Base-by-base conservation (phyloP, 805 yeast species). In the Saturnispora galanensis region DNA sequence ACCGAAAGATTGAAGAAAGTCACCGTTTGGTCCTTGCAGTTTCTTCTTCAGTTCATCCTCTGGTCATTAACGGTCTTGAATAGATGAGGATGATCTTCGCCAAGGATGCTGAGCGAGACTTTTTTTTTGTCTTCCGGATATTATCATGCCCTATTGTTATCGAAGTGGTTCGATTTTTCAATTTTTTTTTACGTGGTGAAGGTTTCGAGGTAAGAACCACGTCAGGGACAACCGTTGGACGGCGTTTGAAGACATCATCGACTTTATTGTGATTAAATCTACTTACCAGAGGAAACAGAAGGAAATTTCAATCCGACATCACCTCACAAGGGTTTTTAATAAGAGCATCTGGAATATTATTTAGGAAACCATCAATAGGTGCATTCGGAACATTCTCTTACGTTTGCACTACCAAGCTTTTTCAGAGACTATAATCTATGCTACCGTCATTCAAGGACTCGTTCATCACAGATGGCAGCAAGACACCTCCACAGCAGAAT, bases 21-120 rank as follows among this genome's bases (percentile, higher is more conserved):
- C 9, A 93, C 95, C 1, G 85, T 90, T 58, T 93, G 97, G 97
- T 77, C 95, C 2, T 62, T 87, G 35, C 97, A 93, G 61, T 66
- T 88, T 42, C 62, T 93, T 18, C 70, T 90, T 29, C 98, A 93
- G 60, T 66, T 87, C 41, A 64, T 89, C 13, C 73, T 93, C 21
- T 77, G 93, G 74, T 84, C 95, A 37, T 66, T 89, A 17, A 94
- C 95, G 3, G 79, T 87, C 6, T 34, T 54, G 5, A 46, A 47
- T 31, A 49, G 52, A 7, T 52, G 29, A 36, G 29, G 38, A 15
- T 12, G 37, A 35, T 13, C 11, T 26, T 10, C n/a, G n/a, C n/a
- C 18, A 17, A 17, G 4, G 18, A 34, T 34, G 32, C 31, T 32
- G 10, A 32, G 17, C 17, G 10, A 31, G 21, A 18, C 33, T 39